Evolutionary conservation across 257 asterid genomes (phyloP).

Genomic region (Gentiana straminea): DNA sequence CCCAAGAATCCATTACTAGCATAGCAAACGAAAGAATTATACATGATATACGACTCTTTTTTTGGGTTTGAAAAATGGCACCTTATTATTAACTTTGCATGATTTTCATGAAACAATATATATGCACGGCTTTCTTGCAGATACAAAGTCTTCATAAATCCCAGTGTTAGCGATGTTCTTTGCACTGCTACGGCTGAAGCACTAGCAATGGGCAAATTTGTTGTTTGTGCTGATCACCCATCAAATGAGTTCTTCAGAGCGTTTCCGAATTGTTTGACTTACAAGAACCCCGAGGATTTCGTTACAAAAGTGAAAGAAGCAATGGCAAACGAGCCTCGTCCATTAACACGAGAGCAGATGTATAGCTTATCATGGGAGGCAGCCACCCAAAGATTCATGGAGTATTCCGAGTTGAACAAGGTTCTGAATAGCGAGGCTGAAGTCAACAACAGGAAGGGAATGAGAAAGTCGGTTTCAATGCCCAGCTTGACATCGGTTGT

Average conservation of each 20-base stretch:
- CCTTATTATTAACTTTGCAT: no score
- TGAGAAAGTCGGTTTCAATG: constrained; percentile 51
- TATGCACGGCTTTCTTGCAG: constrained; percentile 28
- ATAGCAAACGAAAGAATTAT: no score
- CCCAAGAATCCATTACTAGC: no score
- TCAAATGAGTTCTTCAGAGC: constrained; percentile 89
- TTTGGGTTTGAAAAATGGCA: no score
- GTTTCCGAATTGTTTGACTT: constrained; percentile 88
- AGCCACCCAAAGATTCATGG: constrained; percentile 89
- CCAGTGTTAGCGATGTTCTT: constrained; percentile 95
- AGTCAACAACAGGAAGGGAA: constrained; percentile 15
- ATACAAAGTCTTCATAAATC: constrained; percentile 89
- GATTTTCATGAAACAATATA: no score
- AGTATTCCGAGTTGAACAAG: constrained; percentile 68
- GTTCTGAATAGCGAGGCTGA: constrained; percentile 27
- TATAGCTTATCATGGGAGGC: constrained; percentile 97
- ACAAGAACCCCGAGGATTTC: constrained; percentile 82
- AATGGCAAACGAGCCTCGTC: constrained; percentile 75
- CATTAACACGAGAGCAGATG: constrained; percentile 75
- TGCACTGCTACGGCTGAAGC: constrained; percentile 99
- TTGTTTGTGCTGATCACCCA: constrained; percentile 95
- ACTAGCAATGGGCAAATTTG: constrained; percentile 97
- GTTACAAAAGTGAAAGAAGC: constrained; percentile 87
- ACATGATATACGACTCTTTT: no score
- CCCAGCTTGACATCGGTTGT: constrained; percentile 60